phyloP scores from a whole-genome alignment of 2,329 filamentous ascomycete genomes.

The Ceratocystis diversiconidia region DNA sequence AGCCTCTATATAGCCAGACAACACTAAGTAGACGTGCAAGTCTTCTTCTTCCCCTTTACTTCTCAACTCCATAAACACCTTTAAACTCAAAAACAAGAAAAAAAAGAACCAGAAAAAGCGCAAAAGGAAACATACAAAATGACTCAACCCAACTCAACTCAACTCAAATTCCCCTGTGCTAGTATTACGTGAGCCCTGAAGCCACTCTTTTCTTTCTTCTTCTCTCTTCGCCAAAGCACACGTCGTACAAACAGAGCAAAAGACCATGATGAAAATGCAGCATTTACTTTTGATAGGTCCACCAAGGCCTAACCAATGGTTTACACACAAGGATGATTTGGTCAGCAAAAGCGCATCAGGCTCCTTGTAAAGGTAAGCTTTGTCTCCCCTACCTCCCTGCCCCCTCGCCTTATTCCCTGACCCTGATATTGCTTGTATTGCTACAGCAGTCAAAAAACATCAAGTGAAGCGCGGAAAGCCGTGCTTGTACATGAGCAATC shows the following conservation, averaged over 20 bases:
- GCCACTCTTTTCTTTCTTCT: background rate
- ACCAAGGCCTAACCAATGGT: background rate
- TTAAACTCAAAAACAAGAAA: background rate
- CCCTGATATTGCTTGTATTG: background rate
- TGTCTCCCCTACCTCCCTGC: background rate
- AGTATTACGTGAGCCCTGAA: background rate
- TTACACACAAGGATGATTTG: background rate
- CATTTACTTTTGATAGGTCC: conserved; percentile 2
- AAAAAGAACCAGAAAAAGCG: background rate
- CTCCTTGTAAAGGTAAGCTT: background rate
- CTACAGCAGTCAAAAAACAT: background rate
- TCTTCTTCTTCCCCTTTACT: background rate
- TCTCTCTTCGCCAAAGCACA: background rate
- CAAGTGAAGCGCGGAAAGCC: background rate
- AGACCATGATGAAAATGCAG: background rate
- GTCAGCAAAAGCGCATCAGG: background rate
- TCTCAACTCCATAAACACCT: conserved; percentile 4
- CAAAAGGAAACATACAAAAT: background rate
- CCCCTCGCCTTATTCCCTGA: background rate
- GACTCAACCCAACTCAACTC: background rate
- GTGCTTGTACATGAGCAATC: too few species aligned
- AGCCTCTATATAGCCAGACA: background rate
- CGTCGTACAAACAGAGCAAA: background rate
- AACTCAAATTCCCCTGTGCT: background rate
- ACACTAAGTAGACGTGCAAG: background rate